Conservation (phyloP, 1,139 yeast genomes). For the Candida sp. region DNA sequence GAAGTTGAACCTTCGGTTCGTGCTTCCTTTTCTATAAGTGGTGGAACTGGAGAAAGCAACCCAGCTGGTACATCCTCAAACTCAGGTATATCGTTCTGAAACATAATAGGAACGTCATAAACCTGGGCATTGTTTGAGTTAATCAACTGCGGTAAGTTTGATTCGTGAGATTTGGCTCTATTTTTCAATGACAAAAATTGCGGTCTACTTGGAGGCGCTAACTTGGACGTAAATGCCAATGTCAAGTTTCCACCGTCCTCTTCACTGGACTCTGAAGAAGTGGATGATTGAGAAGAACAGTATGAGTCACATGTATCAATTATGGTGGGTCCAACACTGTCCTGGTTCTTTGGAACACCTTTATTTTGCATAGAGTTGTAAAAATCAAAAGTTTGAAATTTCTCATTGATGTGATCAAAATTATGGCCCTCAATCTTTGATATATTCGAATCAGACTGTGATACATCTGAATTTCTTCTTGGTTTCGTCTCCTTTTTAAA, state of each 20-base stretch:
- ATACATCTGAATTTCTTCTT: conserved; percentile 10
- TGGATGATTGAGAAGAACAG: conserved; percentile 6
- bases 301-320: conserved; percentile 6
- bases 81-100: conserved; percentile 29
- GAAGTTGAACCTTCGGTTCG: conserved; percentile 10
- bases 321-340: neutral
- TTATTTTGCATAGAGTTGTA: conserved; percentile 33
- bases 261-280: conserved; percentile 16
- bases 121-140: conserved; percentile 1
- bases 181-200: conserved; percentile 30
- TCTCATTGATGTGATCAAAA: conserved; percentile 21
- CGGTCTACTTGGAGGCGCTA: conserved; percentile 33
- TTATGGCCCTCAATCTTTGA: conserved; percentile 1
- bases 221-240: conserved; percentile 47
- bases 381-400: conserved; percentile 36
- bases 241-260: conserved; percentile 49
- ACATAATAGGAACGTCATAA: conserved; percentile 24
- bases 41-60: conserved; percentile 25
- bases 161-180: conserved; percentile 44
- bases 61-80: conserved; percentile 44
- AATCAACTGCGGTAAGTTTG: conserved; percentile 29
- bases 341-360: conserved; percentile 5
- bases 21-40: conserved; percentile 12
- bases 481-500: conserved; percentile 9
- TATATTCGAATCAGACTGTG: conserved; percentile 6